Percentiles rank a stretch among this genome's conserved stretches.
Evolutionary conservation across 2,329 filamentous ascomycete genomes (phyloP).

Genomic region (Apiospora koreana): DNA sequence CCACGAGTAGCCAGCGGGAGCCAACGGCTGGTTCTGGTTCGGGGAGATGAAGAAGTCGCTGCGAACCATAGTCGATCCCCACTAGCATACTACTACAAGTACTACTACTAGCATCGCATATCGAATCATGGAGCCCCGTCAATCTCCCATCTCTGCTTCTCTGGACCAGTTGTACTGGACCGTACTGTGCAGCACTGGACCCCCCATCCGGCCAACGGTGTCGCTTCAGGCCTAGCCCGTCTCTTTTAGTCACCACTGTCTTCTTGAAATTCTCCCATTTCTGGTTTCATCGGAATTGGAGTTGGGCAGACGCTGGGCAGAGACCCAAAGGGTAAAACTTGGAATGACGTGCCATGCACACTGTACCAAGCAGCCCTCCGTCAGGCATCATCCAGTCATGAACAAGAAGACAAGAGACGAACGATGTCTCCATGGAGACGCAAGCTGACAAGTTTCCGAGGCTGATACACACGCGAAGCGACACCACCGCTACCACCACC

Average conservation of each 20-base stretch:
- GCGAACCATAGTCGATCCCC: constrained; percentile 5
- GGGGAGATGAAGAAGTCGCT: constrained; percentile 3
- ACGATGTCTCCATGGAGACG: neutral
- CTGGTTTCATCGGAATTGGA: constrained; percentile 8
- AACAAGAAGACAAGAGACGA: neutral
- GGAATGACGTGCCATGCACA: constrained; percentile 1
- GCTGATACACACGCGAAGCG: neutral
- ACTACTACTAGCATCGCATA: constrained; percentile 3
- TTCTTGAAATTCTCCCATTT: neutral
- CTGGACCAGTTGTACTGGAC: too few relatives aligned
- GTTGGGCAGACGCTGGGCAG: neutral
- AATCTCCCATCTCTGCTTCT: neutral
- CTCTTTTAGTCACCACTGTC: neutral
- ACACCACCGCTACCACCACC: neutral
- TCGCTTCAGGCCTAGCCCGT: neutral
- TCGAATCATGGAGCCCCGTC: constrained; percentile 3
- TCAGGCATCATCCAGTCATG: neutral
- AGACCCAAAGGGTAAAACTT: neutral
- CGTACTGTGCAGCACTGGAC: too few relatives aligned
- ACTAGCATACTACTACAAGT: too few relatives aligned
- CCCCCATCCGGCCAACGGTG: constrained; percentile 6
- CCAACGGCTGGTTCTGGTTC: neutral
- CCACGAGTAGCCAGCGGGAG: neutral
- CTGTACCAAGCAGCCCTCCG: neutral
- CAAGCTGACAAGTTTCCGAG: neutral